These are phyloP conservation scores for Aspergillus jensenii DNA, from an alignment of 2,329 filamentous ascomycete species.

Conservation along the genomic window DNA sequence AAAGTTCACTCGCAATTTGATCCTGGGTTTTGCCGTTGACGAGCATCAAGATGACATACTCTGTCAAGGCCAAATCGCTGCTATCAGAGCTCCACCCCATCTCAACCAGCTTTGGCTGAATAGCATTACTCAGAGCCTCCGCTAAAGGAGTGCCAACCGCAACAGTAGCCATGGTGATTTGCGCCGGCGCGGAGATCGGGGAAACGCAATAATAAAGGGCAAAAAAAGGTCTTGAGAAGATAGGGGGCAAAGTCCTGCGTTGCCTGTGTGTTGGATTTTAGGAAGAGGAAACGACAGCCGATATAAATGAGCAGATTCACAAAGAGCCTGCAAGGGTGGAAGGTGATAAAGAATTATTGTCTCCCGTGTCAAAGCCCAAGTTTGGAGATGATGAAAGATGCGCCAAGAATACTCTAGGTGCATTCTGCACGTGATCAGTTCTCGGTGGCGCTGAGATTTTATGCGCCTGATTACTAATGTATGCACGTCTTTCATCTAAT, in stretches of 20 bases:
- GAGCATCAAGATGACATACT: slow-evolving; percentile 97
- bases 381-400: slow-evolving; percentile 23
- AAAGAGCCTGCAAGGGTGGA: background rate
- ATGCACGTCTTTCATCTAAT: background rate
- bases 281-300: background rate
- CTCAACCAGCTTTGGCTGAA: slow-evolving; percentile 89
- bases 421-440: slow-evolving; percentile 12
- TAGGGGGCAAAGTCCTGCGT: background rate
- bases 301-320: background rate
- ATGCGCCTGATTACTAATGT: background rate
- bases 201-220: background rate
- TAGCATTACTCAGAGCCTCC: slow-evolving; percentile 74
- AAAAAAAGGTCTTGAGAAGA: background rate
- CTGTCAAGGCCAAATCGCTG: slow-evolving; percentile 78
- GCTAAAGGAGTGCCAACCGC: slow-evolving; percentile 78
- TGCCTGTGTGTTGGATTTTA: background rate
- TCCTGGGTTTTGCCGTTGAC: slow-evolving; percentile 91
- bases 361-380: slow-evolving; percentile 6
- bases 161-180: slow-evolving; percentile 68
- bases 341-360: slow-evolving; percentile 5
- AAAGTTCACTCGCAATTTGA: slow-evolving; percentile 83
- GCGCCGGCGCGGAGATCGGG: slow-evolving; percentile 6
- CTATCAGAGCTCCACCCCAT: slow-evolving; percentile 87
- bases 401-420: slow-evolving; percentile 13
- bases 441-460: background rate